Percentiles rank a stretch among this genome's conserved stretches.
phyloP scores from a whole-genome alignment of 1,284 basidiomycete species.

The Ceratobasidium papillatum region DNA sequence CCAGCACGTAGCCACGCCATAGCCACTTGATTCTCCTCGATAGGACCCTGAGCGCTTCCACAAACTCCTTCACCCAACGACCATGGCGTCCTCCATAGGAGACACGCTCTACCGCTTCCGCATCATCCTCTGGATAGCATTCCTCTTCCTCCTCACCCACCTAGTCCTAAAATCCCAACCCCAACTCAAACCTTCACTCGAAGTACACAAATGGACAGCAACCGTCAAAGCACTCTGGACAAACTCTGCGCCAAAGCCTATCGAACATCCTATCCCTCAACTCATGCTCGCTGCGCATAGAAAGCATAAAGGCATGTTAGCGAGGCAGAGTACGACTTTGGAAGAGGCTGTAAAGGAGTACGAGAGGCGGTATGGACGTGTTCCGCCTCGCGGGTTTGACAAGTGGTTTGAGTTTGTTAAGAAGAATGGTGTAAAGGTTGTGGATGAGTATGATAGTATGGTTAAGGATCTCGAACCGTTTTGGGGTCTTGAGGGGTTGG shows the following conservation, averaged over 20 bases:
- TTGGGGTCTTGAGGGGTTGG: conserved; percentile 73
- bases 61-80: not conserved
- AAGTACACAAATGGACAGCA: conserved; percentile 34
- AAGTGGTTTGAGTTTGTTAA: conserved; percentile 87
- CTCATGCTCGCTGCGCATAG: conserved; percentile 83
- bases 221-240: conserved; percentile 17
- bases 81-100: conserved; percentile 23
- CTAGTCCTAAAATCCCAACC: conserved; percentile 24
- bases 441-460: conserved; percentile 93
- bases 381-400: conserved; percentile 90
- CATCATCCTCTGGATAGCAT: not conserved
- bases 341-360: conserved; percentile 81
- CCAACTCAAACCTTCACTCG: conserved; percentile 17
- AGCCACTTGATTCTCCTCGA: not conserved
- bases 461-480: conserved; percentile 82
- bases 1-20: not conserved
- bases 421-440: conserved; percentile 76
- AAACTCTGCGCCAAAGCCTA: conserved; percentile 15
- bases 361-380: conserved; percentile 72
- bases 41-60: conserved; percentile 10
- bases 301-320: conserved; percentile 71
- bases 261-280: conserved; percentile 76
- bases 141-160: conserved; percentile 10
- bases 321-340: conserved; percentile 78
- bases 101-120: conserved; percentile 23